These are phyloP conservation scores for Penicillium salamii DNA, from an alignment of 495 filamentous ascomycete species.

Conservation along the genomic window DNA sequence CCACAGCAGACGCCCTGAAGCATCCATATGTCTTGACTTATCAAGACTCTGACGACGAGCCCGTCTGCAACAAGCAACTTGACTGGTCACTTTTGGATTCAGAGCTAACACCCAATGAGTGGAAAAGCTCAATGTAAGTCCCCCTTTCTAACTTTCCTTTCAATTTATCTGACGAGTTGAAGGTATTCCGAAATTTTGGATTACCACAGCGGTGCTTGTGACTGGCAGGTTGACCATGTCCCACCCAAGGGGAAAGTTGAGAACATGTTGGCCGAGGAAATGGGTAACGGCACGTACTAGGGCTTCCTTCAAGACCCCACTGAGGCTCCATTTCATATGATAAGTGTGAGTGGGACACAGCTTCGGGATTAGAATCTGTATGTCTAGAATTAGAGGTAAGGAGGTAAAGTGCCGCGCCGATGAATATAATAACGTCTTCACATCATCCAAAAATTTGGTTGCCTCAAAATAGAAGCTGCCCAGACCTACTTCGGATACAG, in stretches of 20 bases:
- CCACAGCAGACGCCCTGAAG: slow-evolving; percentile 69
- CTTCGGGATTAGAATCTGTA: no score
- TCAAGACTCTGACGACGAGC: slow-evolving; percentile 87
- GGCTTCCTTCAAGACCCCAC: no score
- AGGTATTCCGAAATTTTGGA: slow-evolving; percentile 6
- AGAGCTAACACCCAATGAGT: slow-evolving; percentile 6
- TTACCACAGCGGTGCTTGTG: slow-evolving; percentile 1
- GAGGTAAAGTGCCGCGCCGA: no score
- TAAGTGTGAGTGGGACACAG: no score
- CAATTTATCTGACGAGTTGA: background rate
- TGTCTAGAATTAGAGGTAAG: no score
- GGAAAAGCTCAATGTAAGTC: slow-evolving; percentile 12
- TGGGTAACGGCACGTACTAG: slow-evolving; percentile 5
- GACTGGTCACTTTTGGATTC: slow-evolving; percentile 13
- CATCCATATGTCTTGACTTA: slow-evolving; percentile 87
- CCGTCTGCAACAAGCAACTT: slow-evolving; percentile 51
- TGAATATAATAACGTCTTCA: no score
- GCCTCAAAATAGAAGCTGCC: no score
- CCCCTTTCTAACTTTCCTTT: no score
- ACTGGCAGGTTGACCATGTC: background rate
- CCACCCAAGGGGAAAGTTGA: background rate
- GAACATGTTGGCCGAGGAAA: background rate
- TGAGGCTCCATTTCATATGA: no score
- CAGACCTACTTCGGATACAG: no score
- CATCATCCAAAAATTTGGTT: no score